phyloP scores from a whole-genome alignment of 2,329 filamentous ascomycete species.

The Aspergillus brunneoviolaceus region DNA sequence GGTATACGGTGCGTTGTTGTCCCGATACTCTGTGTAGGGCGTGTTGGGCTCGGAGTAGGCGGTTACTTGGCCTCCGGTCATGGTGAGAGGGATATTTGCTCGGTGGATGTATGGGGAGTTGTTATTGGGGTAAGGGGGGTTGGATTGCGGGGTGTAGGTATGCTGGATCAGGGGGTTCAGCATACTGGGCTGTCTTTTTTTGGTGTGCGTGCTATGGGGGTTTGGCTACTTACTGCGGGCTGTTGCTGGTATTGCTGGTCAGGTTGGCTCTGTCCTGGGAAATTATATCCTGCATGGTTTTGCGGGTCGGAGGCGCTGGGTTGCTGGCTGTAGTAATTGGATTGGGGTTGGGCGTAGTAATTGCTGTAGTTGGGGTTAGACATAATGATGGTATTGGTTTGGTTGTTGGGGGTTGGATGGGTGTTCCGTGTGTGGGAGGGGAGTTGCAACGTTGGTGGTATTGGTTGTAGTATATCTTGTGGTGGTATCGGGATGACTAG shows the following conservation, averaged over 20 bases:
- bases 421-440: no score
- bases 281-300: constrained; percentile 24
- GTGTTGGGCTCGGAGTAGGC: constrained; percentile 23
- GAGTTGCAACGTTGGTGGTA: no score
- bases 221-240: constrained; percentile 23
- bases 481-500: no score
- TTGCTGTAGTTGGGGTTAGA: constrained; percentile 20
- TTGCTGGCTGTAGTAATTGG: constrained; percentile 4
- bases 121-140: constrained; percentile 20
- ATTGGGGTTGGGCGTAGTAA: constrained; percentile 21
- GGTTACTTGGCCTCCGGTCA: constrained; percentile 13
- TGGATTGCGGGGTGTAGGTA: constrained; percentile 19
- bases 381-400: constrained; percentile 6
- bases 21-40: constrained; percentile 20
- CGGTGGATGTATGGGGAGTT: constrained; percentile 21
- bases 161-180: constrained; percentile 5
- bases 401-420: no score
- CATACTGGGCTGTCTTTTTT: no score
- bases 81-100: constrained; percentile 13
- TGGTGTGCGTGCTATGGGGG: background rate
- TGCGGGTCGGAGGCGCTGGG: constrained; percentile 16
- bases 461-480: no score
- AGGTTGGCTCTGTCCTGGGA: constrained; percentile 23
- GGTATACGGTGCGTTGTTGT: constrained; percentile 18
- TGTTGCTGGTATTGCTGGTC: constrained; percentile 19